Percentiles rank a stretch among this genome's conserved stretches.
Evolutionary conservation across 495 filamentous ascomycete genomes (phyloP).

Genomic region (Hypoxylon perforatum): DNA sequence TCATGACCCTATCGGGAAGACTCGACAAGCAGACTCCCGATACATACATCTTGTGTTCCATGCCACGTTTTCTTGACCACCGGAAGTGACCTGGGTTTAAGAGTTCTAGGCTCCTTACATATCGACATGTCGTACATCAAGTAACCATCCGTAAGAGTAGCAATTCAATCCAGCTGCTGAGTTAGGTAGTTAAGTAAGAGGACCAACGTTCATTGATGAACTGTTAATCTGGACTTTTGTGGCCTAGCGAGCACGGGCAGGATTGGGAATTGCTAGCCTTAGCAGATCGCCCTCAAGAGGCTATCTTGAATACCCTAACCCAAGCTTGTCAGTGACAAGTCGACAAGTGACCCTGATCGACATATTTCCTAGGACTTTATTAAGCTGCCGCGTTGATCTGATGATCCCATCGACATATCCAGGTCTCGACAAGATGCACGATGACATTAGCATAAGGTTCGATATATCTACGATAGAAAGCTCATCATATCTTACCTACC

Average conservation of each 20-base stretch:
- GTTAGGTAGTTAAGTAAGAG: neutral
- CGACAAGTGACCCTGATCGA: too few relatives aligned
- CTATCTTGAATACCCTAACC: neutral
- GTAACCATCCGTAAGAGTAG: conserved; percentile 14
- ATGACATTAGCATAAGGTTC: neutral
- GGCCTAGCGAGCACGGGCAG: neutral
- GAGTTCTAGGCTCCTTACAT: conserved; percentile 18
- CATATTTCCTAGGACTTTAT: too few relatives aligned
- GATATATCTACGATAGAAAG: conserved; percentile 9
- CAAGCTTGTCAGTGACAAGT: neutral
- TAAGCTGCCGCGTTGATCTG: too few relatives aligned
- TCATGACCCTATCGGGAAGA: conserved; percentile 17
- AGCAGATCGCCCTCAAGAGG: neutral
- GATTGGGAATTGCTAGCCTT: neutral
- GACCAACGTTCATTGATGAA: neutral
- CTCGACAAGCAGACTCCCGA: conserved; percentile 23
- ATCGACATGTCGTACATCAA: conserved; percentile 21
- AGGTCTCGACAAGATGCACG: neutral
- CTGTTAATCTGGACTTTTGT: neutral
- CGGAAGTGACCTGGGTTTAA: conserved; percentile 2
- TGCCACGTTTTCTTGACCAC: conserved; percentile 36
- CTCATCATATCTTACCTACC: conserved; percentile 24
- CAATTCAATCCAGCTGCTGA: neutral
- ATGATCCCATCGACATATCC: too few relatives aligned
- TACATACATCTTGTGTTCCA: conserved; percentile 20